Evolutionary conservation across 257 asterid genomes (phyloP), one percentile per base, ranked within the genome.

Genomic region (Dorcoceras hygrometricum): DNA sequence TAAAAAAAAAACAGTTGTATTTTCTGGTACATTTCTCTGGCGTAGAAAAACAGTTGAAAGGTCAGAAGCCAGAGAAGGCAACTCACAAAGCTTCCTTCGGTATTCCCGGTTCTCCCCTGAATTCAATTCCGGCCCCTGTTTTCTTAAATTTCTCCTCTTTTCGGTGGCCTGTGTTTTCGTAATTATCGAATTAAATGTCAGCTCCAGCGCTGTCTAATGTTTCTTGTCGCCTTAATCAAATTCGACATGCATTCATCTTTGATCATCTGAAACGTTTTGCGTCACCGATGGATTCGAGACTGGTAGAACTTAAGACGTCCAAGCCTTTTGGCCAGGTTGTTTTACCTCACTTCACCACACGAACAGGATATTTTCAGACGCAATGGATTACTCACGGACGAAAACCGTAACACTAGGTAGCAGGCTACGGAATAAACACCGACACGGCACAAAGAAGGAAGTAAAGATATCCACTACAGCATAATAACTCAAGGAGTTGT

Each of bases 161-260:
- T 24, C 22, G 43, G 31, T 36, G 67, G 20, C 18, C 46, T 10
- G 34, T 48, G 55, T 43, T 14, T 56, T 57, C 23, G 19, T 56
- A 31, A 12, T 55, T 29, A 14, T 61, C 56, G 25, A 36, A n/a
- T 55, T 24, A 62, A 77, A 84, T 87, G 95, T 68, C 85, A 66
- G 77, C 81, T 75, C 48, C 84, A 65, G 78, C 83, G 76, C 51
- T 78, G 53, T 76, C 84, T 27, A 78, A 58, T 63, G 74, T 80
- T 48, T 51, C 82, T 48, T 65, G 85, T 80, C 86, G 76, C 75
- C 87, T 75, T 70, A 73, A 57, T 75, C 75, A 71, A 48, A 69
- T 71, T 64, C 78, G 81, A 75, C 72, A 84, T 74, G 76, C 77
- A 76, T 80, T 80, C 65, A 62, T 68, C 31, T 57, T 80, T 64